Percentiles rank a stretch among this genome's conserved stretches.
phyloP scores from a whole-genome alignment of 768 basidiomycete species.

The Kwoniella newhampshirensis region DNA sequence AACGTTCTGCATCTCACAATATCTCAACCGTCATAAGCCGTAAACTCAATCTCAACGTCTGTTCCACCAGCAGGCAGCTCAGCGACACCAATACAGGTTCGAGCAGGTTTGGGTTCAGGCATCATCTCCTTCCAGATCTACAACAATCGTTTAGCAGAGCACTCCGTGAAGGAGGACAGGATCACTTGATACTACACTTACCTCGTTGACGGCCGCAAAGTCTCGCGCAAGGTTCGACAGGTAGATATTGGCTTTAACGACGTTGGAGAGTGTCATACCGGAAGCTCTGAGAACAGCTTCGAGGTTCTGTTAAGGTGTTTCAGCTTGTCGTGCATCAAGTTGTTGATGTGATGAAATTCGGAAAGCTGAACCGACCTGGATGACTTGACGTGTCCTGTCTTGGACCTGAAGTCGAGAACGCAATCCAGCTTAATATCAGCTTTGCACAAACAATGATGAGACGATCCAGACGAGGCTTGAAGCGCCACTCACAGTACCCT shows the following conservation, averaged over 20 bases:
- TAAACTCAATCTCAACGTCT: slow-evolving; percentile 50
- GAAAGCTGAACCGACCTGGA: slow-evolving; percentile 28
- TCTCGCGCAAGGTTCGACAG: slow-evolving; percentile 45
- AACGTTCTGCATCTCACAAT: no score
- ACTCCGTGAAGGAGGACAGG: not conserved
- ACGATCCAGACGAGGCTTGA: not conserved
- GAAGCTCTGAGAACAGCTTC: slow-evolving; percentile 46
- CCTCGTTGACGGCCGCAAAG: slow-evolving; percentile 46
- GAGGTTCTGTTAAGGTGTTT: slow-evolving; percentile 33
- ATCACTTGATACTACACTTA: slow-evolving; percentile 3
- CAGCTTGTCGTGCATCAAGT: not conserved
- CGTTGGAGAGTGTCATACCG: slow-evolving; percentile 42
- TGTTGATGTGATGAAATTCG: not conserved
- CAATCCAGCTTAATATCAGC: not conserved
- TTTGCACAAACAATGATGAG: not conserved
- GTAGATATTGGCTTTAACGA: slow-evolving; percentile 52
- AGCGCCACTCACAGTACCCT: slow-evolving; percentile 37
- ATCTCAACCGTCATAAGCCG: slow-evolving; percentile 47
- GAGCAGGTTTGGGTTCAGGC: slow-evolving; percentile 50
- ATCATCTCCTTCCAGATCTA: slow-evolving; percentile 47
- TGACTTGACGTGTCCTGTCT: slow-evolving; percentile 47
- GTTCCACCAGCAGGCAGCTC: slow-evolving; percentile 49
- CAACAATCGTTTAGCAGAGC: not conserved
- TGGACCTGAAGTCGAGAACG: slow-evolving; percentile 28
- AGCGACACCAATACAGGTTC: slow-evolving; percentile 49